Conservation (phyloP, 2,329 filamentous ascomycete genomes). For the Penicillium sp. region DNA sequence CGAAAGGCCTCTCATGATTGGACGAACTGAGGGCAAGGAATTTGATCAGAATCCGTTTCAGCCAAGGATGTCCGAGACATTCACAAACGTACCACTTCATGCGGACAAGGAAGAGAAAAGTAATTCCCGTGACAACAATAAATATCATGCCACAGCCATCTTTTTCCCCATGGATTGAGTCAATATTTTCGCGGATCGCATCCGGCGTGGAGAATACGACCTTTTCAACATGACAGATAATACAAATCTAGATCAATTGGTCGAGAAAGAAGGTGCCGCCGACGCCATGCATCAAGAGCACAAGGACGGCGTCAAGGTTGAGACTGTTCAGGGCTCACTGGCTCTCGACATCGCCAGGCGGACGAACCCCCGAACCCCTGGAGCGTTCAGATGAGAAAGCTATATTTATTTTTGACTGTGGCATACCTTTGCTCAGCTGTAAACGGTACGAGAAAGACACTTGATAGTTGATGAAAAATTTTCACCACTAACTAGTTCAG, state of each 20-base stretch:
- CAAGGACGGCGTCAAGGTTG: conserved; percentile 10
- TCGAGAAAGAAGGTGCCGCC: not conserved
- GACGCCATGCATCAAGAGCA: conserved; percentile 1
- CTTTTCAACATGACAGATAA: not conserved
- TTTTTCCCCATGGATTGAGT: not conserved
- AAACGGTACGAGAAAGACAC: conserved; percentile 2
- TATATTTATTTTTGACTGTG: conserved; percentile 8
- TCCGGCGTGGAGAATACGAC: not conserved
- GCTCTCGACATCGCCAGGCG: conserved; percentile 10
- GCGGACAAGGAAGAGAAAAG: not conserved
- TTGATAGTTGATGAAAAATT: not conserved
- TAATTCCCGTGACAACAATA: not conserved
- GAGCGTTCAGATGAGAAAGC: conserved; percentile 9
- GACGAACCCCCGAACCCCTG: conserved; percentile 8
- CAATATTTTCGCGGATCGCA: not conserved
- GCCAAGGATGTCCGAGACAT: conserved; percentile 1
- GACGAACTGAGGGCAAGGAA: not conserved
- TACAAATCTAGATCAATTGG: not conserved
- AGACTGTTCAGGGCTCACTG: conserved; percentile 13
- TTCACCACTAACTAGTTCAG: not conserved
- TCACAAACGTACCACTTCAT: not conserved
- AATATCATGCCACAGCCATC: not conserved
- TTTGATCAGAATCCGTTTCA: not conserved
- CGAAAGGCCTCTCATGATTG: not conserved
- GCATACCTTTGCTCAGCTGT: conserved; percentile 12